These are phyloP conservation scores for Zygosaccharomyces siamensis DNA, from an alignment of 805 yeast genomes.

Conservation along the genomic window DNA sequence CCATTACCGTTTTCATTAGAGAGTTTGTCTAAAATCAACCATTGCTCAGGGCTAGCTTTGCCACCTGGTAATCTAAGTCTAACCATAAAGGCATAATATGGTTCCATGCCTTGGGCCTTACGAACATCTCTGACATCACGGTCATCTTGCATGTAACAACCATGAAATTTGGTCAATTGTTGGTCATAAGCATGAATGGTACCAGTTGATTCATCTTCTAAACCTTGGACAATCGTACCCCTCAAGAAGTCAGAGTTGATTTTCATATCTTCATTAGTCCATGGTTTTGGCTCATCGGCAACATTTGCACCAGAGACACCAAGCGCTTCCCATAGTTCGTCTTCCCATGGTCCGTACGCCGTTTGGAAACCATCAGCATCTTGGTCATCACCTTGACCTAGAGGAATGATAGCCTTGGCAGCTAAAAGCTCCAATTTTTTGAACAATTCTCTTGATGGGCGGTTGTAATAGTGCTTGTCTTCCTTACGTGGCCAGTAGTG, in stretches of 20 bases:
- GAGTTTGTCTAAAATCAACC: conserved; percentile 79
- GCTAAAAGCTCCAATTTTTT: conserved; percentile 64
- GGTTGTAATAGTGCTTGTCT: conserved; percentile 89
- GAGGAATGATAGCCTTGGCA: conserved; percentile 63
- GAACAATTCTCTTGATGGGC: conserved; percentile 74
- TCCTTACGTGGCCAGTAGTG: conserved; percentile 97
- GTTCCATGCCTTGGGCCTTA: conserved; percentile 88
- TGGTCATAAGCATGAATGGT: conserved; percentile 87
- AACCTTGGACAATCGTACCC: conserved; percentile 88
- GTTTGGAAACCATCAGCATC: conserved; percentile 94
- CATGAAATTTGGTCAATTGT: conserved; percentile 95
- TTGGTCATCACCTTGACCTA: conserved; percentile 95
- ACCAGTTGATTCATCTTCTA: conserved; percentile 78
- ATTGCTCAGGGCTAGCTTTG: conserved; percentile 78
- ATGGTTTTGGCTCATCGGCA: conserved; percentile 85
- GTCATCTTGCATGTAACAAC: conserved; percentile 97
- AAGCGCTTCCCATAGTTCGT: conserved; percentile 76
- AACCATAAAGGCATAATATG: conserved; percentile 95
- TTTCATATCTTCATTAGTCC: conserved; percentile 95
- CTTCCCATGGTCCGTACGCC: conserved; percentile 86
- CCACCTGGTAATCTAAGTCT: conserved; percentile 96
- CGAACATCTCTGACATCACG: conserved; percentile 93
- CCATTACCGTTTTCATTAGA: conserved; percentile 84
- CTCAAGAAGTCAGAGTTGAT: conserved; percentile 78
- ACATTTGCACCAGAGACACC: conserved; percentile 81